A percentile compares a stretch with the other conserved stretches of the same genome.
Evolutionary conservation across 2,329 filamentous ascomycete genomes (phyloP).

Genomic region (Sclerotiophoma versabilis): DNA sequence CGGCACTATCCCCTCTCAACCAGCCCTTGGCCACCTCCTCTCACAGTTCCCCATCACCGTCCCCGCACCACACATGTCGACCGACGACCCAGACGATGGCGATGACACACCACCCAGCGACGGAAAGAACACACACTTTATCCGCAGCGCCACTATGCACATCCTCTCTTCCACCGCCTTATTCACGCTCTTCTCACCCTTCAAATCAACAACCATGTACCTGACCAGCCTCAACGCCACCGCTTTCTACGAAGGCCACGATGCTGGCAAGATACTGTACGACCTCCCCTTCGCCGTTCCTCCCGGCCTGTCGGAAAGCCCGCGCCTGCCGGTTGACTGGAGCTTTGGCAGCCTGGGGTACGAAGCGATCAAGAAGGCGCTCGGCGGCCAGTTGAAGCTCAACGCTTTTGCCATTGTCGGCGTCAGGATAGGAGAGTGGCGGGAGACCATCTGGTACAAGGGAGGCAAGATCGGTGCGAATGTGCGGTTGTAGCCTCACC

Average conservation of each 20-base stretch:
- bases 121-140: constrained; percentile 67
- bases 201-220: constrained; percentile 74
- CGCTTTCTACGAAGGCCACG: constrained; percentile 82
- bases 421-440: constrained; percentile 77
- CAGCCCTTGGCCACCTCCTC: constrained; percentile 74
- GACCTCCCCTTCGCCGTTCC: constrained; percentile 76
- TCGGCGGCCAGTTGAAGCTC: constrained; percentile 81
- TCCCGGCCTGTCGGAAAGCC: constrained; percentile 75
- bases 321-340: constrained; percentile 83
- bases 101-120: constrained; percentile 40
- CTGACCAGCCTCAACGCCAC: constrained; percentile 84
- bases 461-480: constrained; percentile 57
- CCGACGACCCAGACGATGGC: constrained; percentile 59
- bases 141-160: constrained; percentile 85
- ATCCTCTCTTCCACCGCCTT: constrained; percentile 84
- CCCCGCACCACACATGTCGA: constrained; percentile 69
- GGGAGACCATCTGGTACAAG: constrained; percentile 64
- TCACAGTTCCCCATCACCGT: constrained; percentile 75
- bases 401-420: constrained; percentile 80
- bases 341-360: constrained; percentile 79
- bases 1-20: constrained; percentile 75
- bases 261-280: constrained; percentile 79
- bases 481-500: constrained; percentile 56
- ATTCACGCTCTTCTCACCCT: constrained; percentile 82
- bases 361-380: constrained; percentile 77